These are phyloP conservation scores for Solanum bulbocastanum DNA, from an alignment of 257 asterid species.

Conservation along the genomic window DNA sequence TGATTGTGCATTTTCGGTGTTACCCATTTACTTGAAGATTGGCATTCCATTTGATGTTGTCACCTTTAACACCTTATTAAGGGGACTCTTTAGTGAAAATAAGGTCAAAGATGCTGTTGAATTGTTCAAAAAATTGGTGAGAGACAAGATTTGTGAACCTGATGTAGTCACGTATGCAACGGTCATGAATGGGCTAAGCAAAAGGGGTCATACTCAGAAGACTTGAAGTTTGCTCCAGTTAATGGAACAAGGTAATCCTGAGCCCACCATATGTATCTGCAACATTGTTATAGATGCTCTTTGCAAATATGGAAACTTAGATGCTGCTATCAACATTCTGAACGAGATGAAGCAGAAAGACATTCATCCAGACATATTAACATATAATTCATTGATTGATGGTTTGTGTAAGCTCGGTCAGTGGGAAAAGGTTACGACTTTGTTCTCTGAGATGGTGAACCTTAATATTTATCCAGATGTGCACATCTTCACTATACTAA, in stretches of 20 bases:
- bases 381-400: background rate
- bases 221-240: background rate
- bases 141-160: background rate
- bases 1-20: constrained; percentile 6
- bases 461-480: too few species aligned
- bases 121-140: constrained; percentile 13
- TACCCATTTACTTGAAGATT: constrained; percentile 3
- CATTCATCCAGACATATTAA: background rate
- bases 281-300: constrained; percentile 4
- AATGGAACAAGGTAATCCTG: background rate
- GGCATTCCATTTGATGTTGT: background rate
- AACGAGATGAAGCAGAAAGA: constrained; percentile 7
- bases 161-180: background rate
- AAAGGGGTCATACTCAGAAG: constrained; percentile 2
- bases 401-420: too few species aligned
- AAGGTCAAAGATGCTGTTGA: background rate
- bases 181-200: constrained; percentile 19
- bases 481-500: too few species aligned
- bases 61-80: background rate
- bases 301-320: constrained; percentile 13
- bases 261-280: background rate
- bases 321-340: constrained; percentile 4
- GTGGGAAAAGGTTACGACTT: too few species aligned
- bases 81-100: constrained; percentile 7
- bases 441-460: too few species aligned